phyloP scores from a whole-genome alignment of 768 basidiomycete species.

The Calocybe cyanea region DNA sequence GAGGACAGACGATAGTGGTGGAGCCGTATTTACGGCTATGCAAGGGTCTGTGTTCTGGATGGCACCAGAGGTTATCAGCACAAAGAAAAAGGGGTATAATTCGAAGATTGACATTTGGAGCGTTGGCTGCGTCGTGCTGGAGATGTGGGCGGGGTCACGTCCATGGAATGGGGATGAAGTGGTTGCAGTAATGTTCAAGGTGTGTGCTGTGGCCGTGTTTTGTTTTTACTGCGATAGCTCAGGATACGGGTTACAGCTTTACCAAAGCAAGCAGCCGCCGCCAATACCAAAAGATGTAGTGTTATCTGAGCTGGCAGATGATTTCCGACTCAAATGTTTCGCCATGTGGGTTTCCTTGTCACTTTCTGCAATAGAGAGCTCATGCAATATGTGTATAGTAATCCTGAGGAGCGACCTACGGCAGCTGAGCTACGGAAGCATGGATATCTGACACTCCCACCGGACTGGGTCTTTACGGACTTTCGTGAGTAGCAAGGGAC shows the following conservation, averaged over 20 bases:
- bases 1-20: slow-evolving; percentile 80
- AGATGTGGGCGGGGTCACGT: slow-evolving; percentile 97
- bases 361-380: not conserved
- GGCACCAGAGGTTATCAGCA: slow-evolving; percentile 93
- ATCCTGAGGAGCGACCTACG: slow-evolving; percentile 79
- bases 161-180: slow-evolving; percentile 93
- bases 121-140: slow-evolving; percentile 95
- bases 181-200: slow-evolving; percentile 93
- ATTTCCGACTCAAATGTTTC: slow-evolving; percentile 88
- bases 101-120: slow-evolving; percentile 99
- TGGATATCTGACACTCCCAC: slow-evolving; percentile 69
- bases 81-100: slow-evolving; percentile 87
- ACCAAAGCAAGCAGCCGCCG: slow-evolving; percentile 79
- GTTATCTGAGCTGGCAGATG: slow-evolving; percentile 70
- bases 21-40: slow-evolving; percentile 89
- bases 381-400: slow-evolving; percentile 36
- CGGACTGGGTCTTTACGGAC: slow-evolving; percentile 73
- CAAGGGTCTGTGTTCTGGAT: slow-evolving; percentile 99
- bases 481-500: slow-evolving; percentile 43
- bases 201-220: slow-evolving; percentile 28
- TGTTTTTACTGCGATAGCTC: not conserved
- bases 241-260: slow-evolving; percentile 50
- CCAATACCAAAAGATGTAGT: slow-evolving; percentile 84
- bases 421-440: slow-evolving; percentile 79
- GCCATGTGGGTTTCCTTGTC: slow-evolving; percentile 62